A percentile compares a stretch with the other conserved stretches of the same genome.
Evolutionary conservation across 352 stramenopile genomes (phyloP).

Genomic region (Plasmopara muralis): DNA sequence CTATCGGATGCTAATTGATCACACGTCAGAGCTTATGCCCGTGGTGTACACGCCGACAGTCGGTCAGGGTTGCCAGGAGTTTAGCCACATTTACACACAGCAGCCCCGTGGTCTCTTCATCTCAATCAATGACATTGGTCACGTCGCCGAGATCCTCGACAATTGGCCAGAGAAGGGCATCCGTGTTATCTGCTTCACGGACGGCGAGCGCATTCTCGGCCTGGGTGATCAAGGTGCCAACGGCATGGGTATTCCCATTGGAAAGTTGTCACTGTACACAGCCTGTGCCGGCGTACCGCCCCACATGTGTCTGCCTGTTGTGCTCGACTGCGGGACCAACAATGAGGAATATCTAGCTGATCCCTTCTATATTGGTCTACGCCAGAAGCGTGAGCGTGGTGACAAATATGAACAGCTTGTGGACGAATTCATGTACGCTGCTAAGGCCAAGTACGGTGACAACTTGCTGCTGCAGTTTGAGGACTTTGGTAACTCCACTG

Average conservation of each 20-base stretch:
- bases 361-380: slow-evolving; percentile 92
- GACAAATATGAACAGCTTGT: slow-evolving; percentile 91
- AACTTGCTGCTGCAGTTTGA: slow-evolving; percentile 85
- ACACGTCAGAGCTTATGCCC: slow-evolving; percentile 91
- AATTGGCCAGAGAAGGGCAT: slow-evolving; percentile 96
- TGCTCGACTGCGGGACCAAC: slow-evolving; percentile 95
- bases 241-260: slow-evolving; percentile 90
- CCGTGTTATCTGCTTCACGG: slow-evolving; percentile 94
- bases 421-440: slow-evolving; percentile 94
- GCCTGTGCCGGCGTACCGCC: slow-evolving; percentile 91
- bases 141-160: slow-evolving; percentile 87
- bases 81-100: slow-evolving; percentile 87
- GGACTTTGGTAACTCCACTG: slow-evolving; percentile 85
- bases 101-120: slow-evolving; percentile 90
- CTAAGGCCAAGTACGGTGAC: slow-evolving; percentile 84
- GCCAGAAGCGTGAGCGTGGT: slow-evolving; percentile 83
- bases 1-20: slow-evolving; percentile 85
- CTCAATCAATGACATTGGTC: slow-evolving; percentile 73
- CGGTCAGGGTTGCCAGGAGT: slow-evolving; percentile 87
- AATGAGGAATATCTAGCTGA: slow-evolving; percentile 91
- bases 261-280: slow-evolving; percentile 93
- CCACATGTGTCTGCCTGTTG: slow-evolving; percentile 90
- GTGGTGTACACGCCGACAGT: slow-evolving; percentile 98
- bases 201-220: slow-evolving; percentile 93
- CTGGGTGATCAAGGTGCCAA: slow-evolving; percentile 92